A percentile compares a stretch with the other conserved stretches of the same genome.
Evolutionary conservation across 305 asterid genomes (phyloP).

Genomic region (Monarda citriodora): DNA sequence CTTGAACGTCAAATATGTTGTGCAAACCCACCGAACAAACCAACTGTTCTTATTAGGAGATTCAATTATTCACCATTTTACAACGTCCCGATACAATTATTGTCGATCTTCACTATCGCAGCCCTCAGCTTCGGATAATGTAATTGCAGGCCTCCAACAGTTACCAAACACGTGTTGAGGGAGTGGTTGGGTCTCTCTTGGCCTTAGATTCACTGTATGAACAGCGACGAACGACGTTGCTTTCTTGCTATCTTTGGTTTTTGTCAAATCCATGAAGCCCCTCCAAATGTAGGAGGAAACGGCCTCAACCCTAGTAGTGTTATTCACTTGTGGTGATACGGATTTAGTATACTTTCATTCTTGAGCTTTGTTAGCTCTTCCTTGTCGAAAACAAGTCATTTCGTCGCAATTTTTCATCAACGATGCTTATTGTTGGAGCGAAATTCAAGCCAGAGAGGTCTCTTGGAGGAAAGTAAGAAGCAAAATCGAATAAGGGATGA

Average conservation of each 20-base stretch:
- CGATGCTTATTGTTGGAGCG: background rate
- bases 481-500: conserved; percentile 12
- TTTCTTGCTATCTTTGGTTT: background rate
- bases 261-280: conserved; percentile 16
- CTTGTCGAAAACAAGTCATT: conserved; percentile 27
- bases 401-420: conserved; percentile 21
- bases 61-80: conserved; percentile 30
- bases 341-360: background rate
- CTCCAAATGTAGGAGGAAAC: conserved; percentile 25
- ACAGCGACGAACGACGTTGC: conserved; percentile 14
- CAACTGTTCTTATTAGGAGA: background rate
- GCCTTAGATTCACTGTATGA: conserved; percentile 41
- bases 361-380: conserved; percentile 17
- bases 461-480: conserved; percentile 25
- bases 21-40: conserved; percentile 32
- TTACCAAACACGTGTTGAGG: conserved; percentile 29
- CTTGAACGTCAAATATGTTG: conserved; percentile 26
- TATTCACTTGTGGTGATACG: background rate
- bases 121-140: conserved; percentile 20
- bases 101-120: conserved; percentile 22
- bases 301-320: conserved; percentile 23
- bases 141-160: conserved; percentile 16
- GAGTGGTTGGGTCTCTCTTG: conserved; percentile 26
- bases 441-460: conserved; percentile 12
- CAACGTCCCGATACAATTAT: conserved; percentile 3